Evolutionary conservation across 371 early-diverging fungal species (phyloP).

Genomic region (Mucor racemosus): DNA sequence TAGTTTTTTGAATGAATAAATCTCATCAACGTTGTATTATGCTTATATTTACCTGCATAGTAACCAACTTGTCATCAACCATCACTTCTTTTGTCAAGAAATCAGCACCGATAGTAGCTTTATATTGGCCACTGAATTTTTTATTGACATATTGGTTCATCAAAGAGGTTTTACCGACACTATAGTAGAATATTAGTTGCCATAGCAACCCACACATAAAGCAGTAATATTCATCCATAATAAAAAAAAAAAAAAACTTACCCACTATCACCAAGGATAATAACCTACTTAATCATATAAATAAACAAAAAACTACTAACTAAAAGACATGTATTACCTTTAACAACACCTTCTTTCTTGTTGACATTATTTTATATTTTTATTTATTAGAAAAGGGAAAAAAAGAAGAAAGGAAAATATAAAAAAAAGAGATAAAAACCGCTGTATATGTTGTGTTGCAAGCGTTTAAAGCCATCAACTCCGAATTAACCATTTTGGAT

Average conservation of each 20-base stretch:
- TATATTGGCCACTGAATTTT: constrained; percentile 98
- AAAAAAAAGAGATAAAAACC: constrained; percentile 8
- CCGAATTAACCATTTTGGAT: background rate
- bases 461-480: constrained; percentile 3
- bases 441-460: background rate
- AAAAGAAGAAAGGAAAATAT: constrained; percentile 3
- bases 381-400: background rate
- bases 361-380: constrained; percentile 13
- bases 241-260: background rate
- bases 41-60: constrained; percentile 82
- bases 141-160: constrained; percentile 99
- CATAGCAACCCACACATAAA: background rate
- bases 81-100: constrained; percentile 98
- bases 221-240: background rate
- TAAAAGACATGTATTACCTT: constrained; percentile 8
- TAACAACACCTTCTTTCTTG: constrained; percentile 26
- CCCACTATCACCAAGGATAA: constrained; percentile 32
- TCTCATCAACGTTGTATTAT: too few species aligned
- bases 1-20: constrained; percentile 17
- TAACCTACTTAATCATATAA: constrained; percentile 16
- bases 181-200: constrained; percentile 14
- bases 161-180: constrained; percentile 96
- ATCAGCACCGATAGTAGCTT: constrained; percentile 99
- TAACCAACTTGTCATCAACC: constrained; percentile 86
- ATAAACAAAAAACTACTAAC: background rate